phyloP scores from a whole-genome alignment of 805 yeast genomes.

The Teunomyces pallodes region DNA sequence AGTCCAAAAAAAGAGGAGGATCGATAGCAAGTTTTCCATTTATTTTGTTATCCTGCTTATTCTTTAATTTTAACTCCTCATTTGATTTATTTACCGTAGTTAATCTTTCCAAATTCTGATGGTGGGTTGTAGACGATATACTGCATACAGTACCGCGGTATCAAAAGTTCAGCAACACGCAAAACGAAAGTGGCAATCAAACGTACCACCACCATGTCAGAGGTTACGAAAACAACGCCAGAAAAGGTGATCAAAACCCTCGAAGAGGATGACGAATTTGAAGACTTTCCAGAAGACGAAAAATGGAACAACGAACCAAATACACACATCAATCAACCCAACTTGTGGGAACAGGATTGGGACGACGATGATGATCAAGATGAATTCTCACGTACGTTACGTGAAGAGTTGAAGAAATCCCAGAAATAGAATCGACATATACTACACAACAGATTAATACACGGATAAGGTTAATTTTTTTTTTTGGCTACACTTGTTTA shows the following conservation, averaged over 20 bases:
- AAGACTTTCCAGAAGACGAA: constrained; percentile 88
- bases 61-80: too few species aligned
- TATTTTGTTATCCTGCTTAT: too few species aligned
- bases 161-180: background rate
- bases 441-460: background rate
- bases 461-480: background rate
- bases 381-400: constrained; percentile 74
- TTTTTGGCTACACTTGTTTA: background rate
- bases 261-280: constrained; percentile 96
- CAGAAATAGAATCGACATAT: constrained; percentile 5
- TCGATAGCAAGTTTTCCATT: too few species aligned
- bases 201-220: constrained; percentile 1
- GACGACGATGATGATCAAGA: constrained; percentile 93
- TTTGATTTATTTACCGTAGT: too few species aligned
- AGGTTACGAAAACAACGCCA: constrained; percentile 10
- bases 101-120: too few species aligned
- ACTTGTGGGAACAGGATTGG: constrained; percentile 97
- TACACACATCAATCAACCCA: constrained; percentile 51
- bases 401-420: constrained; percentile 39
- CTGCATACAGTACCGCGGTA: background rate
- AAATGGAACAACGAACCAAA: constrained; percentile 65
- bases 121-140: too few species aligned
- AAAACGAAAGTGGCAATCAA: constrained; percentile 3
- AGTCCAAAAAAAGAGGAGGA: background rate
- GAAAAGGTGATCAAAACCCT: constrained; percentile 59